These are phyloP conservation scores for Zymoseptoria crescenta DNA, from an alignment of 2,329 filamentous ascomycete species.

Conservation along the genomic window DNA sequence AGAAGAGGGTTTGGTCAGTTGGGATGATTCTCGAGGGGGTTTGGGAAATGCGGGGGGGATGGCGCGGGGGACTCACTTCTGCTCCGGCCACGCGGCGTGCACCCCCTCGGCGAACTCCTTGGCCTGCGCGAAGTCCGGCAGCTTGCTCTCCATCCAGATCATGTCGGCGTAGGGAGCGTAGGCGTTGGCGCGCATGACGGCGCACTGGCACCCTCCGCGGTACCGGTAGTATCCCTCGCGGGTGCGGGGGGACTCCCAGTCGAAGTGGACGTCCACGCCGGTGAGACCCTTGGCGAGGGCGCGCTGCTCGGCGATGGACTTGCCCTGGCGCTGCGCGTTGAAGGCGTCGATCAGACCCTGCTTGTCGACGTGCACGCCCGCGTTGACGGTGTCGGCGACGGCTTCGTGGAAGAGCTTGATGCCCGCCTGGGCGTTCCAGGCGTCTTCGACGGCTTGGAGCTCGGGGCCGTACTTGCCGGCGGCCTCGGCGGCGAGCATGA, in stretches of 20 bases:
- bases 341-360: conserved; percentile 60
- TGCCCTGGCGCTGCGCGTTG: conserved; percentile 61
- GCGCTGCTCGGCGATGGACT: conserved; percentile 75
- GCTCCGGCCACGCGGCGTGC: conserved; percentile 88
- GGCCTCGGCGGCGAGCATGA: conserved; percentile 80
- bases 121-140: conserved; percentile 85
- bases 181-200: conserved; percentile 81
- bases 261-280: conserved; percentile 76
- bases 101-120: conserved; percentile 90
- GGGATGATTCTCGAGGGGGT: no score
- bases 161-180: conserved; percentile 91
- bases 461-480: conserved; percentile 71
- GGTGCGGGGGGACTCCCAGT: conserved; percentile 92
- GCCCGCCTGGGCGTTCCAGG: conserved; percentile 69
- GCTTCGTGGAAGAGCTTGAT: conserved; percentile 88
- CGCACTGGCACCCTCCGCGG: conserved; percentile 82
- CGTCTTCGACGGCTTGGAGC: conserved; percentile 86
- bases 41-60: no score
- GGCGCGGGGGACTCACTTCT: conserved; percentile 75
- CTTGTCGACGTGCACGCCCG: conserved; percentile 61
- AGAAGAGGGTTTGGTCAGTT: no score
- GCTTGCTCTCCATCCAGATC: conserved; percentile 99
- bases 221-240: conserved; percentile 93
- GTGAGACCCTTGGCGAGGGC: conserved; percentile 69
- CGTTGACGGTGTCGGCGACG: conserved; percentile 72